Evolutionary conservation across 495 filamentous ascomycete genomes (phyloP), one percentile per base, ranked within the genome.

Genomic region (Aspergillus coremiiformis): DNA sequence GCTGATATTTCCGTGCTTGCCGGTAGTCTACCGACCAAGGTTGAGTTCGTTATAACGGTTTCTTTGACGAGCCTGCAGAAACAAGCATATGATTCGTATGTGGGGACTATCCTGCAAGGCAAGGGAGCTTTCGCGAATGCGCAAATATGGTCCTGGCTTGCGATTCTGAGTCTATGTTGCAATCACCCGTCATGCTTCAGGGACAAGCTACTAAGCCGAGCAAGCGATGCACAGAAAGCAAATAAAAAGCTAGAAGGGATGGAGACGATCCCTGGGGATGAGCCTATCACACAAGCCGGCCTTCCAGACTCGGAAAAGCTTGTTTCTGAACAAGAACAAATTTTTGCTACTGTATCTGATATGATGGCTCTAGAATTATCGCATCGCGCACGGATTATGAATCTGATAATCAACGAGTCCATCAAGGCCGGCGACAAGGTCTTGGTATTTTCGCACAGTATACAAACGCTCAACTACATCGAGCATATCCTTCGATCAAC

Each of bases 41-140:
- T 75, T 12, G 91, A 97, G 58, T 96, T 94, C 60, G 74, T 94
- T 30, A 75, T 96, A 35, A 83, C 72, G 0, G 73, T 95, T 7
- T 78, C 85, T 5, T 61, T 93, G 26, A 90, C 87, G 0, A 51
- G 67, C 0, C n/a, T 86, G 0, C 91, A 96, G 63, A 65, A 60
- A 26, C 50, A 71, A 5, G 73, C 80, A 0, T 96, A 96, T 64
- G 65, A 77, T 47, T 54, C 66, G 0, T 91, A 81, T 64, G 70
- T 87, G 10, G 45, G 54, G 9, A 57, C 52, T 39, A 62, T 78
- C 53, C 46, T 63, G 1, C 45, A 56, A 9, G 51, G 61, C 12
- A 60, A 15, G 6, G 49, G 37, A 7, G 60, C 68, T 17, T 43
- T 65, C 19, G 39, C 47, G 1, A 52, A 53, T 52, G 39, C 66